Evolutionary conservation across 768 basidiomycete genomes (phyloP), one percentile per base, ranked within the genome.

Genomic region (Psilocybe cubensis): DNA sequence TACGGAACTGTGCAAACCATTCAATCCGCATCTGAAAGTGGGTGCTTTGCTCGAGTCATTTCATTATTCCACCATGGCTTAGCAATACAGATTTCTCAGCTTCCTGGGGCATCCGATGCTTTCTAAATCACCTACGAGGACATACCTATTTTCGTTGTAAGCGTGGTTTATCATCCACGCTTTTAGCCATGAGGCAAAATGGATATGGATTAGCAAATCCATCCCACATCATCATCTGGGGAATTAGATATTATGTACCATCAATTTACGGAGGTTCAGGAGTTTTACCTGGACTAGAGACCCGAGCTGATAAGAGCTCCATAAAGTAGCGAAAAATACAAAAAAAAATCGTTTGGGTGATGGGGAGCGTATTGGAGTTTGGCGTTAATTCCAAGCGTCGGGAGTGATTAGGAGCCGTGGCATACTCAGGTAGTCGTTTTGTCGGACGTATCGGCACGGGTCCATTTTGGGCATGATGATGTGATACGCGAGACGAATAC

Each of bases 401-500:
- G 56, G 44, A 49, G 28, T 44, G 14, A 50, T 50, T 44, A 23
- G 20, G 40, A 45, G 25, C 56, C 56, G 56, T 48, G 46, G 27
- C 29, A 23, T 28, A 47, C n/a, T 45, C 42, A 54, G 12, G 17
- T n/a, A 43, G 52, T 50, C 33, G 48, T 12, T 33, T 20, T 42
- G 40, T 49, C 47, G 55, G 55, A 49, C 40, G 46, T 56, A 56
- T 49, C 47, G 47, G 38, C 25, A 11, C 44, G 48, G 35, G 3
- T 3, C 56, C 49, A 35, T 28, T 51, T 57, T 50, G 50, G 56
- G 56, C 28, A 49, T 45, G 9, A n/a, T 50, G 55, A 56, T 44
- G 49, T 47, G 23, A 31, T 55, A 48, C 31, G 54, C 47, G 46
- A 38, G n/a, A 9, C 25, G 33, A 56, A 56, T 20, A 56, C 27